Base-by-base conservation (phyloP, 1,284 basidiomycete genomes). In the Cutaneotrichosporon dermatis region DNA sequence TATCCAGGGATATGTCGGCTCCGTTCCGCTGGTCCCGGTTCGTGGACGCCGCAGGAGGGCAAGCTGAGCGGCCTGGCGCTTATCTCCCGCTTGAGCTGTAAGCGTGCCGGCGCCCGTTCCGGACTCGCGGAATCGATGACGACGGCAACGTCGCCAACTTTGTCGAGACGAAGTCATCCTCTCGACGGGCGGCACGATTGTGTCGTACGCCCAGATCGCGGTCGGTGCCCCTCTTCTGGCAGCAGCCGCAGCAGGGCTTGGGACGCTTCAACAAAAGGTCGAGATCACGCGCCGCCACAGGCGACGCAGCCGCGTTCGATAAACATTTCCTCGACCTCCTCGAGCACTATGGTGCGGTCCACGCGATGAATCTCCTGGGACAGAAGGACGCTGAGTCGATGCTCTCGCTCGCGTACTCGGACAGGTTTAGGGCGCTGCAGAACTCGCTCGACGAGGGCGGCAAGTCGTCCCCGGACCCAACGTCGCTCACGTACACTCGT, bases 111-210 rank as follows among this genome's bases (percentile, higher is more conserved):
- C 2, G 98, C 96, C 15, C 86, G 37, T 99, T 97, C 81, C 95
- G 97, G 72, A 95, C 94, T 3, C 85, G 96, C 60, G 96, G 96
- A 0, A 89, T 99, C 25, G 96, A 99, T 73, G 96, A 99, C 74
- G 92, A 97, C 69, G 95, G 96, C 43, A 89, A 96, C 73, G 90
- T 90, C 15, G 96, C 96, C 51, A 98, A 99, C 74, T 98, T 97
- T 78, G 96, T 96, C 40, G 95, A 97, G 88, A 95, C 94, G 95
- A 99, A 79, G 89, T 89, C 0, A 82, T 97, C 51, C 85, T 98
- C 73, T 88, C 87, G 64, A 89, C 88, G 13, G 87, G 90, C 59
- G 86, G 88, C 60, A 84, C 90, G 66, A 88, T 85, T 72, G 86
- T 92, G 74, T 93, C 91, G 72, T 97, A 91, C 76, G 87, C 88